Percentiles rank a stretch among this genome's conserved stretches.
Evolutionary conservation across 2,329 filamentous ascomycete species (phyloP).

Genomic region (Neoascochyta sp.): DNA sequence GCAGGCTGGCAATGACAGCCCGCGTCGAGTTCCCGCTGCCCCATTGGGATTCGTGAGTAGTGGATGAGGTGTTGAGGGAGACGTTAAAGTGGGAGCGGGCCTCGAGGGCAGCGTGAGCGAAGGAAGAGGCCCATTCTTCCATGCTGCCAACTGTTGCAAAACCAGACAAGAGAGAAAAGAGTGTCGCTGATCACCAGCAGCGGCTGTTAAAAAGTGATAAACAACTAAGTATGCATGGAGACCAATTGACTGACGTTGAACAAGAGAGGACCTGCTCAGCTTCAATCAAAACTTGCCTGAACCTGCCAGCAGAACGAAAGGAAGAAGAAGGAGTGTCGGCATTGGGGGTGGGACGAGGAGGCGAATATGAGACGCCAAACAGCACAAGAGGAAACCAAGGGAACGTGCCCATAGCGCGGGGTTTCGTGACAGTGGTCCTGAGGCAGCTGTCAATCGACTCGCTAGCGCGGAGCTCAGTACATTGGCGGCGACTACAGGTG

Average conservation of each 20-base stretch:
- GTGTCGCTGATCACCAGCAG: conserved; percentile 41
- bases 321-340: conserved; percentile 36
- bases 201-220: conserved; percentile 32
- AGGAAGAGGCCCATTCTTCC: conserved; percentile 35
- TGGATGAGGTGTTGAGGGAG: conserved; percentile 33
- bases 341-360: conserved; percentile 37
- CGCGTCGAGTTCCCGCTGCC: conserved; percentile 29
- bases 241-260: conserved; percentile 32
- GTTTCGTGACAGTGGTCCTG: conserved; percentile 40
- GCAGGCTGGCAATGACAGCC: conserved; percentile 33
- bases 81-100: conserved; percentile 39
- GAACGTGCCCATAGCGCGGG: conserved; percentile 30
- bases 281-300: conserved; percentile 34
- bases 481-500: conserved; percentile 25
- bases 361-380: conserved; percentile 39
- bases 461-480: conserved; percentile 19
- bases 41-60: conserved; percentile 28
- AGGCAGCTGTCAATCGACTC: conserved; percentile 35
- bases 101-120: conserved; percentile 32
- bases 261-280: conserved; percentile 35
- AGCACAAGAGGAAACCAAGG: conserved; percentile 38
- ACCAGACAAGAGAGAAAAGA: conserved; percentile 29
- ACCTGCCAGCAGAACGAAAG: conserved; percentile 41
- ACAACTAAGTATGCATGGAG: conserved; percentile 39
- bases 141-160: conserved; percentile 33